Base-by-base conservation (phyloP, 306 rosid species). In the Vigna radiata region DNA sequence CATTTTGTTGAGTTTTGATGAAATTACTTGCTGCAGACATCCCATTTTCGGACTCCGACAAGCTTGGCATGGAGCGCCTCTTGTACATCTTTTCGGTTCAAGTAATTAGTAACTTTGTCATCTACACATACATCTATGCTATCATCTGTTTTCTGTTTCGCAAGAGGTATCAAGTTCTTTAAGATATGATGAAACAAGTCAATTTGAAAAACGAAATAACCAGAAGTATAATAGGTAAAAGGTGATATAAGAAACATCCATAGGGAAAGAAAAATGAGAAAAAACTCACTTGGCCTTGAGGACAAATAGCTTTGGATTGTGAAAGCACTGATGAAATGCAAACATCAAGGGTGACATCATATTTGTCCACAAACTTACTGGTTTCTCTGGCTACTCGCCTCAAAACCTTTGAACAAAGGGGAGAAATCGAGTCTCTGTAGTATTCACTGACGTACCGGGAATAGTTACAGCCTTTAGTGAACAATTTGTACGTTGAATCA, bases 51-150 rank as follows among this genome's bases (percentile, higher is more conserved):
- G 55, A 91, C 95, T 66, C 98, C 95, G 59, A 91, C 93, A 75
- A 93, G 96, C 47, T 86, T 91, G 23, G 98, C 98, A 60, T 77
- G 98, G 69, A 93, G 91, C 0, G 85, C 88, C 70, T 84, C 85
- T 68, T 84, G 90, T 39, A 89, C 98, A 69, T 93, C 98, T 76
- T 47, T 72, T 79, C 96, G 79, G 83, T 93, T 93, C 37, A 93
- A 84, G 80, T 93, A 93, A 72, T 88, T 93, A 11, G 89, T 91
- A 31, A 86, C 90, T 80, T 93, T 90, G 59, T 93, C 98, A 79
- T 93, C 98, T 48, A 93, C 96, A 18, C 98, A 93, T 37, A 93
- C 98, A 82, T 93, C 98, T 56, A 93, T 73, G 4, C 89, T 77
- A 79, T 89, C 93, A 8, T 79, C 61, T 81, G 82, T 86, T 84